Base-by-base conservation (phyloP, 192 early-diverging fungal species). In the Coemansia brasiliensis region DNA sequence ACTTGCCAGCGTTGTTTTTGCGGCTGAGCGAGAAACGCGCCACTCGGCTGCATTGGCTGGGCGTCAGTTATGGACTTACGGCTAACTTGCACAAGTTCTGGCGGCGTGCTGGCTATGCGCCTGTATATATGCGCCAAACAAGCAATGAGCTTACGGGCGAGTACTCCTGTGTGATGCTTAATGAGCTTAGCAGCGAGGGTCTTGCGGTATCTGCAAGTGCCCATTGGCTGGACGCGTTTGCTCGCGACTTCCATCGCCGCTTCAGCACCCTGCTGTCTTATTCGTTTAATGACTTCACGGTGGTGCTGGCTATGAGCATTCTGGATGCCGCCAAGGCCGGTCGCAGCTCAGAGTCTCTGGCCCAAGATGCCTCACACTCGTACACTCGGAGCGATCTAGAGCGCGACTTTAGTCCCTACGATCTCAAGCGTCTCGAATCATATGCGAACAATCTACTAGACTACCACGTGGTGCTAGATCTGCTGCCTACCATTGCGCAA, bases 91-190 rank as follows among this genome's bases (percentile, higher is more conserved):
- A 95, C 81, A 92, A 92, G 84, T 99, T 99, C 71, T 99, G 97
- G 97, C 95, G 93, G 63, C 85, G 90, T 39, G 71, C 84, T 10
- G 92, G 90, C 7, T 99, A 90, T 67, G 82, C 85, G 21, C 97
- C 97, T 11, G 87, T 99, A 43, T 99, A 99, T 65, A 67, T 98
- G 51, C 91, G 97, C 26, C 97, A 99, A 69, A 99, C 97, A 8
- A 72, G 89, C 60, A 99, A 99, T 63, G 94, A 96, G 10, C 73
- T 99, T 26, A 99, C 97, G 2, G 97, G 97, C 55, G 97, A 99
- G 70, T 92, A 98, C 65, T 94, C 97, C 6, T 96, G 94, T 64
- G 91, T 99, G 8, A 96, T 99, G 94, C 82, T 99, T 35, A 91
- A 90, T 55, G 86, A 86, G 3, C 79, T 98, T 21, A 63, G 82